phyloP scores from a whole-genome alignment of 345 rosid species.

The Lumnitzera racemosa region DNA sequence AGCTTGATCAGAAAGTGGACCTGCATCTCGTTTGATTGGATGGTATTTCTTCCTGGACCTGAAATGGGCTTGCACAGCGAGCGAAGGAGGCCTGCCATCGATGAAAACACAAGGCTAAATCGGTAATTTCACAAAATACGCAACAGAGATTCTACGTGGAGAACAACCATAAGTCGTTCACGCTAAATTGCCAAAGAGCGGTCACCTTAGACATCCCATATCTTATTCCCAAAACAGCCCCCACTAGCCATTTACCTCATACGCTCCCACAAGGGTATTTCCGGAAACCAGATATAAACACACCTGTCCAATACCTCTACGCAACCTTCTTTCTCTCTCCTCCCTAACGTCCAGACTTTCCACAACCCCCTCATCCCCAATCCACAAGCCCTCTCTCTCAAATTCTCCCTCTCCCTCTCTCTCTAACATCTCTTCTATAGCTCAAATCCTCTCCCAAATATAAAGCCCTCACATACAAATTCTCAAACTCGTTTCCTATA shows the following conservation, averaged over 20 bases:
- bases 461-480: conserved; percentile 15
- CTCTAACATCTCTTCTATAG: not conserved
- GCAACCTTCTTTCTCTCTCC: conserved; percentile 1
- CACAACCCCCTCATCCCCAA: conserved; percentile 1
- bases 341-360: conserved; percentile 12
- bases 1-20: too few relatives aligned
- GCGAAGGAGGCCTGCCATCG: too few relatives aligned
- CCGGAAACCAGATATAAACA: not conserved
- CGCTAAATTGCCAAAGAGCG: too few relatives aligned
- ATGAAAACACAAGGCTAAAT: too few relatives aligned
- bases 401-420: not conserved
- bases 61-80: too few relatives aligned
- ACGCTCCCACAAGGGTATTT: not conserved
- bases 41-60: too few relatives aligned
- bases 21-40: too few relatives aligned
- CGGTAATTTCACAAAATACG: too few relatives aligned
- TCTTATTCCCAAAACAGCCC: conserved; percentile 5
- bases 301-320: conserved; percentile 4
- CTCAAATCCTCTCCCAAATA: conserved; percentile 3
- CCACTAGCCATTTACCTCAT: not conserved
- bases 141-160: not conserved
- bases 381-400: not conserved
- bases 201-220: too few relatives aligned
- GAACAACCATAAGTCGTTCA: not conserved
- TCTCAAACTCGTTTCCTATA: conserved; percentile 7